These are phyloP conservation scores for Ceratocystis albifundus DNA, from an alignment of 2,329 filamentous ascomycete species.

Conservation along the genomic window DNA sequence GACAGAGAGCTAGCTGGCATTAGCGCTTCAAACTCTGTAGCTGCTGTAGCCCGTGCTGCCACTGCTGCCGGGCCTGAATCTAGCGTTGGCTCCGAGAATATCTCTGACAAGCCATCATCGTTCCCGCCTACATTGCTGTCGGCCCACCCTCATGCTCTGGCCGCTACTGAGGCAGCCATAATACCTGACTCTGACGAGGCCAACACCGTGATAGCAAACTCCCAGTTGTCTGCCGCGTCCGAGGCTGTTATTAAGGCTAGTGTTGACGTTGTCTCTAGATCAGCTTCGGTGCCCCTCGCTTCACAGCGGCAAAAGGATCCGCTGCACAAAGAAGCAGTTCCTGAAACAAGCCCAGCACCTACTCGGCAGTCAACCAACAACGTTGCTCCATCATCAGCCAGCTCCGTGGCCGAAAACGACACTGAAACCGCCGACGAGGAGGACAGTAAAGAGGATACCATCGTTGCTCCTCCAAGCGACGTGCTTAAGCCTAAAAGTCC, in stretches of 20 bases:
- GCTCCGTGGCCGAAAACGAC: constrained; percentile 6
- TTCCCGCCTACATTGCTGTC: background rate
- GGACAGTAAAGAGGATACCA: constrained; percentile 4
- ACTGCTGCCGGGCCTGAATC: background rate
- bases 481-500: background rate
- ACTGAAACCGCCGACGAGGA: background rate
- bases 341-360: constrained; percentile 19
- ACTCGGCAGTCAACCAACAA: constrained; percentile 2
- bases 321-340: constrained; percentile 16
- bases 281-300: background rate
- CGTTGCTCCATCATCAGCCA: background rate
- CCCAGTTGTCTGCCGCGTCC: constrained; percentile 12
- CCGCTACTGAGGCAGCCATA: constrained; percentile 5
- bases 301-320: constrained; percentile 8
- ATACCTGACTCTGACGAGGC: constrained; percentile 14
- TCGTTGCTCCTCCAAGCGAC: background rate
- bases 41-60: background rate
- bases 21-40: background rate
- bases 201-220: constrained; percentile 15
- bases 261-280: background rate
- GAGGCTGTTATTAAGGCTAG: constrained; percentile 13
- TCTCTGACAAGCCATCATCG: background rate
- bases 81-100: background rate
- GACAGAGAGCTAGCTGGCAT: constrained; percentile 9
- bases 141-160: background rate